phyloP scores from a whole-genome alignment of 176 grass and related monocot genomes.

The Phoenix roebelenii region DNA sequence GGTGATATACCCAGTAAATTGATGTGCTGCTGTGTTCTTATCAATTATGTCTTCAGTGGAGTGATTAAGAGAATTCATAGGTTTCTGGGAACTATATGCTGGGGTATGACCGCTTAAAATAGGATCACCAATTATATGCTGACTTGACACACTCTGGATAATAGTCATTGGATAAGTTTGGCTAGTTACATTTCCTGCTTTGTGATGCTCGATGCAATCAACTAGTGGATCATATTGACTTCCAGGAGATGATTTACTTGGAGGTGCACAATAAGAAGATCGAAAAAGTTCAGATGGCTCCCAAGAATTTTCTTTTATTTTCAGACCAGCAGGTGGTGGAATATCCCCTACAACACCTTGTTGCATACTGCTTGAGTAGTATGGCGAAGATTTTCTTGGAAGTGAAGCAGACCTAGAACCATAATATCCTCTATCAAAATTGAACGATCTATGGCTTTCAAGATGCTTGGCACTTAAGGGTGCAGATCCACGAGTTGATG shows the following conservation, averaged over 20 bases:
- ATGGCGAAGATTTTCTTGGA: constrained; percentile 15
- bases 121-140: no score
- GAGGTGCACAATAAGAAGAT: constrained; percentile 35
- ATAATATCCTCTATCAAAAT: constrained; percentile 17
- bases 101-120: no score
- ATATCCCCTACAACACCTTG: not conserved
- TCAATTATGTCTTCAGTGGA: not conserved
- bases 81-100: no score
- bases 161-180: constrained; percentile 1
- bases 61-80: no score
- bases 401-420: constrained; percentile 18
- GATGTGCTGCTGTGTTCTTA: constrained; percentile 5
- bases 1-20: not conserved
- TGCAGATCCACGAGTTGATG: constrained; percentile 19
- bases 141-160: constrained; percentile 11
- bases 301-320: constrained; percentile 43
- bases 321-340: not conserved
- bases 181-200: constrained; percentile 7
- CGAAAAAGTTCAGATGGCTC: constrained; percentile 55
- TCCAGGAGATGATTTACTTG: constrained; percentile 16
- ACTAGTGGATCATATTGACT: constrained; percentile 14
- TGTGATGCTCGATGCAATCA: constrained; percentile 11
- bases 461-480: constrained; percentile 13
- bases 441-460: constrained; percentile 10
- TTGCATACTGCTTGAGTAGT: not conserved